A percentile compares a stretch with the other conserved stretches of the same genome.
Evolutionary conservation across 495 filamentous ascomycete genomes (phyloP).

Genomic region (Neurospora cerealis): DNA sequence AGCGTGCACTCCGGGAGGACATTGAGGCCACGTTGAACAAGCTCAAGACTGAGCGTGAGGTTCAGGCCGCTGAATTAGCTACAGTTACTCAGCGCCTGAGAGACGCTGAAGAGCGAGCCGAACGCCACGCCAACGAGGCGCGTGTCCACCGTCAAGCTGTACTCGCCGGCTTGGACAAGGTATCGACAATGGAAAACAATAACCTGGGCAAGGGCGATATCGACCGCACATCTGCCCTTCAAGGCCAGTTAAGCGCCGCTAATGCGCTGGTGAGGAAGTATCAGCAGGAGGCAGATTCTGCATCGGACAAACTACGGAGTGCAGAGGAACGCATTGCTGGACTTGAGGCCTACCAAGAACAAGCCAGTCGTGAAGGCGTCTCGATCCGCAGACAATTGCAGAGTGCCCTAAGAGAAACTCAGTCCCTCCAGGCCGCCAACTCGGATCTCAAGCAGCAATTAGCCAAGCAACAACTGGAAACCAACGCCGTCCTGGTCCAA

Average conservation of each 20-base stretch:
- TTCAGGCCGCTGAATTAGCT: constrained; percentile 71
- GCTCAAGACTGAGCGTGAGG: constrained; percentile 77
- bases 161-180: constrained; percentile 69
- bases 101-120: constrained; percentile 86
- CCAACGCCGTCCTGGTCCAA: constrained; percentile 82
- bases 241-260: constrained; percentile 68
- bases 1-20: constrained; percentile 61
- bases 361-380: constrained; percentile 85
- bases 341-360: constrained; percentile 92
- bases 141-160: constrained; percentile 76
- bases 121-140: constrained; percentile 79
- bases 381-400: constrained; percentile 84
- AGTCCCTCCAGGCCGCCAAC: constrained; percentile 63
- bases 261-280: constrained; percentile 75
- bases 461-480: constrained; percentile 74
- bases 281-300: constrained; percentile 79
- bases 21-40: constrained; percentile 72
- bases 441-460: constrained; percentile 69
- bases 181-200: constrained; percentile 41
- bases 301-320: constrained; percentile 77
- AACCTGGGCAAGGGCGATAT: constrained; percentile 47
- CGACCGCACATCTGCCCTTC: constrained; percentile 68
- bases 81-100: constrained; percentile 59
- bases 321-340: constrained; percentile 95
- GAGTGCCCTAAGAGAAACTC: constrained; percentile 66